Base-by-base conservation (phyloP, 306 rosid species). In the Oxytropis ochrocephala region DNA sequence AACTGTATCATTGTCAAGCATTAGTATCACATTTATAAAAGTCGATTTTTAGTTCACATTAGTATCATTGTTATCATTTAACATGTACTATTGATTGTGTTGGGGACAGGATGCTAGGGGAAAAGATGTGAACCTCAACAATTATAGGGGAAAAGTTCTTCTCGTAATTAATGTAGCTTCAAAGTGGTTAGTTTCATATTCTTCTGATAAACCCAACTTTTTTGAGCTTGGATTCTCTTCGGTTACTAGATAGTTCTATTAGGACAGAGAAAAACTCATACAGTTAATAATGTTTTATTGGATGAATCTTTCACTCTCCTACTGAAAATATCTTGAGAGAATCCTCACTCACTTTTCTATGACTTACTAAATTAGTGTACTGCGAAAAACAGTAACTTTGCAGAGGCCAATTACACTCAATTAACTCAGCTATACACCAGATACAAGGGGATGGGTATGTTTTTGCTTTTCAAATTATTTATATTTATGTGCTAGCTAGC, bases 131-230 rank as follows among this genome's bases (percentile, higher is more conserved):
- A 83, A 89, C 69, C 99, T 94, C 27, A 39, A 79, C 59, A 16
- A 14, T 49, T 94, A 82, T 84, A 85, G 75, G 44, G 99, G 99
- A 48, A 87, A 89, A 77, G 91, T 94, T 54, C 85, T 94, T 74
- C 92, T 94, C 53, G 82, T 94, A 30, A 80, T 94, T 59, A 94
- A 94, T 78, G 99, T 94, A 11, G 99, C 99, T 52, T 94, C 99
- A 60, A 88, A 91, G 89, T 94, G 99, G 99, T 94, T 41, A 19
- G 66, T 35, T 36, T 51, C 77, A 14, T 47, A 75, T 68, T 46
- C 7, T 68, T 44, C 8, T 67, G 5, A 33, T 33, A 5, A 33
- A 27, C n/a, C 27, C 47, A 27, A 33, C 18, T 1, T 55, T 6
- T 2, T 27, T n/a, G n/a, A n/a, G n/a, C n/a, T n/a, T n/a, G n/a